Evolutionary conservation across 1,139 yeast genomes (phyloP), one percentile per base, ranked within the genome.

Genomic region (Yamadazyma diddensiae): DNA sequence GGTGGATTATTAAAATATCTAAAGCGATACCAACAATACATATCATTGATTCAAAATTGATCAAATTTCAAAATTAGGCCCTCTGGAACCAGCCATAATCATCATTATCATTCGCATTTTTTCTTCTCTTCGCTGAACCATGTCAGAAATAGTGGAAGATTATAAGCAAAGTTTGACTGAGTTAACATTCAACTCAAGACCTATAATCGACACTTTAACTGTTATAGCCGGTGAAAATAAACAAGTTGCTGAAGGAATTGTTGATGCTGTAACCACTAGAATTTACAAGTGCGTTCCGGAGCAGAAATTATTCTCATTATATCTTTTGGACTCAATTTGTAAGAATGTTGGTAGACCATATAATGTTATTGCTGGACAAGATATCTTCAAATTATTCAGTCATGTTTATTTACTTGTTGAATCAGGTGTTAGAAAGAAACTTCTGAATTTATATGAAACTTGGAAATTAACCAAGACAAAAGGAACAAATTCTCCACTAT

Each of bases 271-370:
- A 49, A 73, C 84, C 30, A 69, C 70, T 38, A 73, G 84, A 53
- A 76, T 76, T 44, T 55, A 69, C 53, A 59, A 58, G 36, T 55
- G 63, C 35, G 55, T 85, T 4, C 97, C 97, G 2, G 74, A 76
- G 14, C 90, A 86, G 46, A 92, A 92, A 58, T 69, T 92, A 34
- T 92, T 77, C 49, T 79, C 94, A 3, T 69, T 92, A 44, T 92
- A 90, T 53, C 70, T 90, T 30, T 62, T 92, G 36, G 98, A 92
- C 56, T 88, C 97, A n/a, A 83, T 92, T 29, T 84, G 94, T 59
- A 92, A 92, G 58, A 85, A 82, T 47, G 82, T 87, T 15, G 97
- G 97, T 5, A 74, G 79, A 39, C 97, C 97, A 1, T 92, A 90
- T 54, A 85, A 88, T 21, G 69, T 79, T 8, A 59, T 83, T 38